These are phyloP conservation scores for Bolboschoenoplectus hybrid DNA, from an alignment of 202 grass and related monocot species.

Conservation along the genomic window DNA sequence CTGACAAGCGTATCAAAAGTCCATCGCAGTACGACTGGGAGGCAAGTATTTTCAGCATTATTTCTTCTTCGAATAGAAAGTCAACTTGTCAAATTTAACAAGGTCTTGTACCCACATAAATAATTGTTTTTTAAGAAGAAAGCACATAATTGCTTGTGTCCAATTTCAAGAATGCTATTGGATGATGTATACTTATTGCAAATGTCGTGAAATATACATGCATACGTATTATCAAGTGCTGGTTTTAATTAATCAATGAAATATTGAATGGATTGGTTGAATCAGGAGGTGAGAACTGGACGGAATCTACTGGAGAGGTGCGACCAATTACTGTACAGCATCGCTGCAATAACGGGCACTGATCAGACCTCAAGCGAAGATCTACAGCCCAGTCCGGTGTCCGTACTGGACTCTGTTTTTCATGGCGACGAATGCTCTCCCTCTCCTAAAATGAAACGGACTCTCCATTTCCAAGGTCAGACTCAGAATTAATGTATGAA, in stretches of 20 bases:
- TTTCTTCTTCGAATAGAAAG: slow-evolving; percentile 4
- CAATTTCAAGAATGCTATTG: neutral
- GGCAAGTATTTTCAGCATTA: slow-evolving; percentile 17
- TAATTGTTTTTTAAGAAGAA: neutral
- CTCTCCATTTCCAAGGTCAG: slow-evolving; percentile 51
- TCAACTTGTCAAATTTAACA: slow-evolving; percentile 4
- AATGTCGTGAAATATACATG: neutral
- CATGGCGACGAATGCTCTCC: slow-evolving; percentile 82
- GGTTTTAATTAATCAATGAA: neutral
- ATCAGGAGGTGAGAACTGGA: slow-evolving; percentile 42
- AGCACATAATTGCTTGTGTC: neutral
- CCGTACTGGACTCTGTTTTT: slow-evolving; percentile 69
- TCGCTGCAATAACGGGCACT: slow-evolving; percentile 67
- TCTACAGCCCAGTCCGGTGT: slow-evolving; percentile 84
- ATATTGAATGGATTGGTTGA: slow-evolving; percentile 1
- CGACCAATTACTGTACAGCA: slow-evolving; percentile 70
- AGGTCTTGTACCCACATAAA: neutral
- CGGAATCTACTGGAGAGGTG: slow-evolving; percentile 70
- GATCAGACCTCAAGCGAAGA: slow-evolving; percentile 48
- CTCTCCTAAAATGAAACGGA: slow-evolving; percentile 48
- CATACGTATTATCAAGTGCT: neutral
- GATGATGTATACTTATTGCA: neutral
- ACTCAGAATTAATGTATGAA: neutral
- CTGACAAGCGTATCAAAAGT: slow-evolving; percentile 5
- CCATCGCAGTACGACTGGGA: slow-evolving; percentile 2